phyloP scores from a whole-genome alignment of 23 red algal genomes.

The Porphyridium purpureum region DNA sequence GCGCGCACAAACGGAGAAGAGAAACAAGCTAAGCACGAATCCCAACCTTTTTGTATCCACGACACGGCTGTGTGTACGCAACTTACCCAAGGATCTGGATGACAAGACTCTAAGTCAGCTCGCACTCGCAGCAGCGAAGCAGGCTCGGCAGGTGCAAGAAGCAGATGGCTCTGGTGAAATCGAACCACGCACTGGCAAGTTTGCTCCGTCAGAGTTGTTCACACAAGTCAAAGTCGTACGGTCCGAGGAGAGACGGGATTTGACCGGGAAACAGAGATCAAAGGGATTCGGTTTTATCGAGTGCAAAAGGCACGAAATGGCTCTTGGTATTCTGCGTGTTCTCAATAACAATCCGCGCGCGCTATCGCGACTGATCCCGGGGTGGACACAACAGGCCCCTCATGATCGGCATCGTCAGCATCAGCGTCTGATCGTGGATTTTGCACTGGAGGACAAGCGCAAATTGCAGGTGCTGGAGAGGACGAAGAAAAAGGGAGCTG shows the following conservation, averaged over 20 bases:
- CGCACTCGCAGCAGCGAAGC: constrained; percentile 8
- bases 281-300: constrained; percentile 76
- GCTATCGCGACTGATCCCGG: constrained; percentile 2
- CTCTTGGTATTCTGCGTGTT: constrained; percentile 10
- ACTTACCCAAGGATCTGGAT: constrained; percentile 36
- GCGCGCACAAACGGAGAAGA: constrained; percentile 23
- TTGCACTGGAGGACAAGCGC: constrained; percentile 62
- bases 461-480: constrained; percentile 24
- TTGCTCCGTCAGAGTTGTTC: too few relatives aligned
- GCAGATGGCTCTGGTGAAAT: too few relatives aligned
- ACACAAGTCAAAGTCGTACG: constrained; percentile 15
- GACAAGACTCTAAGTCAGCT: constrained; percentile 39
- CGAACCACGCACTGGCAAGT: too few relatives aligned
- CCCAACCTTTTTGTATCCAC: constrained; percentile 73
- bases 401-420: background rate
- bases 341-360: constrained; percentile 44
- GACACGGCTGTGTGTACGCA: constrained; percentile 31
- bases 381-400: background rate
- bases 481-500: background rate
- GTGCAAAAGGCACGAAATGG: constrained; percentile 26
- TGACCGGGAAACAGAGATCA: constrained; percentile 23
- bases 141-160: background rate
- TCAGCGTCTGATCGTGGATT: constrained; percentile 65
- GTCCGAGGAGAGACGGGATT: constrained; percentile 6
- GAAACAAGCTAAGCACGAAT: constrained; percentile 39